Conservation (phyloP, 2,329 filamentous ascomycete species). For the Fusarium sp. region DNA sequence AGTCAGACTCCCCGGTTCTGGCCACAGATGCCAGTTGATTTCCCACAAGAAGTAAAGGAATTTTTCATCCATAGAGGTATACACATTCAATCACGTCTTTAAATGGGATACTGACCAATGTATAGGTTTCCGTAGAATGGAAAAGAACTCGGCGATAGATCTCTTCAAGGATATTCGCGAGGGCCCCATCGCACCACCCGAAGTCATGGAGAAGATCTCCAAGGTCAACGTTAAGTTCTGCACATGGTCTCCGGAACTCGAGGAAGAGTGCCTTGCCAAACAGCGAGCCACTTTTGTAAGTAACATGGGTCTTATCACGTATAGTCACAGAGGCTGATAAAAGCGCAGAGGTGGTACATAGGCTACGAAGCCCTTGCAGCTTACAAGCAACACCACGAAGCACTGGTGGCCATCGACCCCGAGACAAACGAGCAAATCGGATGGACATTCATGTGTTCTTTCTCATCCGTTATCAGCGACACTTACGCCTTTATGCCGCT, state of each 20-base stretch:
- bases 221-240: constrained; percentile 32
- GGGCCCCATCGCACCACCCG: constrained; percentile 8
- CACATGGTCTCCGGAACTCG: constrained; percentile 39
- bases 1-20: constrained; percentile 38
- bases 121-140: constrained; percentile 20
- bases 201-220: constrained; percentile 31
- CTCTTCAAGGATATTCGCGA: constrained; percentile 34
- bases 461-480: not conserved
- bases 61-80: constrained; percentile 37
- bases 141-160: constrained; percentile 9
- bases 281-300: constrained; percentile 36
- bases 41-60: constrained; percentile 16
- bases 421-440: constrained; percentile 41
- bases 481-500: constrained; percentile 32
- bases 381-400: constrained; percentile 30
- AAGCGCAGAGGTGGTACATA: constrained; percentile 24
- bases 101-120: not conserved
- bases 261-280: constrained; percentile 41
- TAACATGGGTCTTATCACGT: rapidly evolving
- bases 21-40: constrained; percentile 28
- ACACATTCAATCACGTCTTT: too few species aligned
- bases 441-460: constrained; percentile 42
- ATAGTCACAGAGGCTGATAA: not conserved
- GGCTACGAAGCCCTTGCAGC: constrained; percentile 32
- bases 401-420: constrained; percentile 39